Conservation (phyloP, 2,329 filamentous ascomycete species). For the Aspergillus thermomutatus region DNA sequence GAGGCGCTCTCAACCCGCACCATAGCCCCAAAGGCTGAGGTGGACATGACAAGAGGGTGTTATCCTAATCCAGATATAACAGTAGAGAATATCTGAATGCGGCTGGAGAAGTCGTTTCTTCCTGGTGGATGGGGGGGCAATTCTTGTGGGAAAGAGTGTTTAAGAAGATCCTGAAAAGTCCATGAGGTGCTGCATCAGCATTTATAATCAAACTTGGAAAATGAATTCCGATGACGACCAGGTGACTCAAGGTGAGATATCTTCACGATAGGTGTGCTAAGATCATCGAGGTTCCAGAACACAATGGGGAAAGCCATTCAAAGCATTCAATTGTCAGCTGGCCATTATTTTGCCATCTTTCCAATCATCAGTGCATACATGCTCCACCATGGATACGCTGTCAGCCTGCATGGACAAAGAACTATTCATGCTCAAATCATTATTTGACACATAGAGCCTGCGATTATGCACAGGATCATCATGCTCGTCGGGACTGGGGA, state of each 20-base stretch:
- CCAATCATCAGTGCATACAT: not conserved
- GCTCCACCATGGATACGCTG: not conserved
- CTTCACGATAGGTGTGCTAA: not conserved
- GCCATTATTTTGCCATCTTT: not conserved
- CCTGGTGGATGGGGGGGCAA: not conserved
- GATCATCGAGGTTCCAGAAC: not conserved
- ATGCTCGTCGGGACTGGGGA: not conserved
- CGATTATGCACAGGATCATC: not conserved
- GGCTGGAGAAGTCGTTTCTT: not conserved
- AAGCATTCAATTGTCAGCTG: not conserved
- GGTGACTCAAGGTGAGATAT: not conserved
- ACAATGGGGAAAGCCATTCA: not conserved
- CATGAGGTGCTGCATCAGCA: not conserved
- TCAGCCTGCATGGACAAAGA: not conserved
- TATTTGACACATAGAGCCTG: not conserved
- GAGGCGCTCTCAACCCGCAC: slow-evolving; percentile 41
- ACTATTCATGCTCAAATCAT: not conserved
- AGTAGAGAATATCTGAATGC: not conserved
- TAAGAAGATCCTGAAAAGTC: not conserved
- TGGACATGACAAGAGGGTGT: slow-evolving; percentile 28
- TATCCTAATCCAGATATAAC: not conserved
- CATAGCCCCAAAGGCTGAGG: slow-evolving; percentile 36
- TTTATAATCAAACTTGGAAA: not conserved
- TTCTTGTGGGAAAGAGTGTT: not conserved
- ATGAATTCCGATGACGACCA: not conserved